Evolutionary conservation across 495 filamentous ascomycete genomes (phyloP).

Genomic region (Hypoxylon rickii): DNA sequence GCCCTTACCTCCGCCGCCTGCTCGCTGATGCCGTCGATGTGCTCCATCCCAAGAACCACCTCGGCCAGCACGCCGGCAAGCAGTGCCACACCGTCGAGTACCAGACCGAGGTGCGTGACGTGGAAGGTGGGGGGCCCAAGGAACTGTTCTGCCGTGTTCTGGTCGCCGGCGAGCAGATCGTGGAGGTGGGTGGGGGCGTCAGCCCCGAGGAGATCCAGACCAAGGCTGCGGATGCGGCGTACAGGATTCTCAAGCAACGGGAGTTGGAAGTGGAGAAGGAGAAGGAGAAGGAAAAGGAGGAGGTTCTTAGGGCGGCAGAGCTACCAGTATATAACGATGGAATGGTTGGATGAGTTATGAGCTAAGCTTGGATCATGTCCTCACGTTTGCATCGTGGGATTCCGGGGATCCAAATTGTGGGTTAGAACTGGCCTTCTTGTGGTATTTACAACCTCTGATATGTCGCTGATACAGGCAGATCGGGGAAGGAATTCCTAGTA

Average conservation of each 20-base stretch:
- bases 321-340: not conserved
- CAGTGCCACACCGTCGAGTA: conserved; percentile 57
- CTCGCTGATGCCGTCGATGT: conserved; percentile 62
- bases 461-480: no score
- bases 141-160: conserved; percentile 55
- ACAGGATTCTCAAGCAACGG: conserved; percentile 16
- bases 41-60: conserved; percentile 75
- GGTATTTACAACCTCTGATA: no score
- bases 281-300: not conserved
- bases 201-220: conserved; percentile 60
- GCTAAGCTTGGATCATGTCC: not conserved
- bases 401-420: no score
- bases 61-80: conserved; percentile 58
- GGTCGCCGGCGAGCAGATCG: conserved; percentile 54
- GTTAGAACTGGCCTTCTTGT: no score
- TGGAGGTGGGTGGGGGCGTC: conserved; percentile 50
- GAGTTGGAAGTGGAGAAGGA: not conserved
- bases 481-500: no score
- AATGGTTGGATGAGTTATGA: not conserved
- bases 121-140: conserved; percentile 9
- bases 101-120: conserved; percentile 33
- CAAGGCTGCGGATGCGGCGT: conserved; percentile 58
- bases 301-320: no score
- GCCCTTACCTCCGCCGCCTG: conserved; percentile 65
- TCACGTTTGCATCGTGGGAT: no score